phyloP scores from a whole-genome alignment of 495 filamentous ascomycete species.

The Trichocladium uniseriatum region DNA sequence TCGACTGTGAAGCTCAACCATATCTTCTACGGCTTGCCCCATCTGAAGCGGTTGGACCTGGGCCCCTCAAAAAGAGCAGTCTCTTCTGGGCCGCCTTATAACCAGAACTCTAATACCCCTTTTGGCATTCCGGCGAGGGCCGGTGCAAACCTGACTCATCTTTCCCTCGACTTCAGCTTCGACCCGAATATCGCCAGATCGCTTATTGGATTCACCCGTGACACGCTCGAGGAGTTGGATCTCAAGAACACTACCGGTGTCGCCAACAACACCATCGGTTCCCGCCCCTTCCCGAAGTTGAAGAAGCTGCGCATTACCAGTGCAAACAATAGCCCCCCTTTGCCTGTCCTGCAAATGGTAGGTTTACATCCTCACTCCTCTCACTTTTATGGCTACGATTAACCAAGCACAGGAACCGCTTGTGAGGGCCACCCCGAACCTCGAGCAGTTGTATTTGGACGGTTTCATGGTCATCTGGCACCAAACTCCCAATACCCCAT shows the following conservation, averaged over 20 bases:
- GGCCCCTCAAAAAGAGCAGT: neutral
- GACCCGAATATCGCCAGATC: neutral
- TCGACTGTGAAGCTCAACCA: slow-evolving; percentile 1
- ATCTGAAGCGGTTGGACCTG: slow-evolving; percentile 13
- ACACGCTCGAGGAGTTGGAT: slow-evolving; percentile 6
- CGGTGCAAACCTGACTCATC: neutral
- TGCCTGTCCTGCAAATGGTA: neutral
- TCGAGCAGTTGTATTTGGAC: slow-evolving; percentile 16
- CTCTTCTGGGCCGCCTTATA: too few relatives aligned
- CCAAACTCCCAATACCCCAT: neutral
- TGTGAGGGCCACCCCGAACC: slow-evolving; percentile 4
- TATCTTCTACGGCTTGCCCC: slow-evolving; percentile 7
- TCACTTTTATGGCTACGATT: neutral
- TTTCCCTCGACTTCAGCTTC: neutral
- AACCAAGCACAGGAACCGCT: neutral
- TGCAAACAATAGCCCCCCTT: neutral
- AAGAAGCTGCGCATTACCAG: neutral
- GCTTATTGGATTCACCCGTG: neutral
- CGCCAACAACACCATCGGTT: neutral
- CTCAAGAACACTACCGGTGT: neutral
- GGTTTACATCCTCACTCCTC: neutral
- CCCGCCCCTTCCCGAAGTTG: neutral
- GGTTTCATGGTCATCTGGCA: neutral
- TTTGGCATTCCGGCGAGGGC: neutral
- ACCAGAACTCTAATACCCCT: neutral